A percentile compares a stretch with the other conserved stretches of the same genome.
Conservation (phyloP, 805 yeast species). For the Debaryomyces tyrocola region DNA sequence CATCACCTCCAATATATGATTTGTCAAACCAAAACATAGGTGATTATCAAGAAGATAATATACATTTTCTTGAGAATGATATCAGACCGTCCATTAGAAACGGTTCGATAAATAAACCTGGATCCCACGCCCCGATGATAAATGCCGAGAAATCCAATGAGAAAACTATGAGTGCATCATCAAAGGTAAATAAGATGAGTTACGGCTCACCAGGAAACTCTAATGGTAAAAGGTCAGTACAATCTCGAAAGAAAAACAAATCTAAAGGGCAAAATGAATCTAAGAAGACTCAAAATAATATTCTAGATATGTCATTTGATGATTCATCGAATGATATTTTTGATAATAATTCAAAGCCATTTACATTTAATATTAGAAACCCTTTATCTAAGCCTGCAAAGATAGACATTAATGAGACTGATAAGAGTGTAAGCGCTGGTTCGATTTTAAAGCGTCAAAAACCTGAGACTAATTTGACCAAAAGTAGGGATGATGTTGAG, state of each 20-base stretch:
- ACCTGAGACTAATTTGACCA: neutral
- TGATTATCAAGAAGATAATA: slow-evolving; percentile 34
- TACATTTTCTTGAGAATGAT: slow-evolving; percentile 24
- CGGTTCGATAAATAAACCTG: neutral
- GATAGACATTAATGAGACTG: neutral
- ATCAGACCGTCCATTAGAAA: neutral
- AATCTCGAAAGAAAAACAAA: neutral
- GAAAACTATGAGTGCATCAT: neutral
- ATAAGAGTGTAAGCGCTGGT: neutral
- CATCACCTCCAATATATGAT: slow-evolving; percentile 20
- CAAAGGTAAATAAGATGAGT: neutral
- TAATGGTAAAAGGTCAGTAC: neutral
- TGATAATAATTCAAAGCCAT: neutral
- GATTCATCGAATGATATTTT: slow-evolving; percentile 3
- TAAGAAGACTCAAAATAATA: neutral
- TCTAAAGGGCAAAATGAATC: neutral
- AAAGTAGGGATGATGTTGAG: neutral
- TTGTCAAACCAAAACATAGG: slow-evolving; percentile 32
- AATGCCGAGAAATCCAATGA: neutral
- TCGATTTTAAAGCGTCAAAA: too few species aligned
- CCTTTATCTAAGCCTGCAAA: neutral
- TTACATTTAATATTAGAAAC: slow-evolving; percentile 1
- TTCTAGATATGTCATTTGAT: slow-evolving; percentile 7
- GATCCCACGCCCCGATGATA: neutral
- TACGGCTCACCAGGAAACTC: neutral